These are phyloP conservation scores for Mixia osmundae DNA, from an alignment of 1,284 basidiomycete species.

Conservation along the genomic window DNA sequence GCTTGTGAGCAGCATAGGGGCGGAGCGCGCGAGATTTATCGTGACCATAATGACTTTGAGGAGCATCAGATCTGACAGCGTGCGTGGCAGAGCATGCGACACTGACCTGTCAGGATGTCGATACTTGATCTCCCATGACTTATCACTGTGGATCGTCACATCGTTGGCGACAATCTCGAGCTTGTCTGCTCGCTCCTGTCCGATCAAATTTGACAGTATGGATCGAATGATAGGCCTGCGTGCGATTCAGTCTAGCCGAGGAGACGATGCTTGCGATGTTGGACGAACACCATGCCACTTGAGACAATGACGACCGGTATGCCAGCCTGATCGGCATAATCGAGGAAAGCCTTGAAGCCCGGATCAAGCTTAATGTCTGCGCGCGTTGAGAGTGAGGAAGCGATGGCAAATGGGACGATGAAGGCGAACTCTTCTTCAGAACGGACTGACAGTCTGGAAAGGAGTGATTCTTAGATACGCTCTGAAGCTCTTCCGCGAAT, in stretches of 20 bases:
- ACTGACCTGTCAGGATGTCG: conserved; percentile 56
- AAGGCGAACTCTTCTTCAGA: conserved; percentile 33
- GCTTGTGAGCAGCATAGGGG: conserved; percentile 37
- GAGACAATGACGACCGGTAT: conserved; percentile 81
- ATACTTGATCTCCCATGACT: conserved; percentile 61
- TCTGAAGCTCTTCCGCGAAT: conserved; percentile 54
- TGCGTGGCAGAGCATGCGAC: conserved; percentile 6
- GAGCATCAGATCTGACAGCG: neutral
- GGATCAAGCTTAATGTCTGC: conserved; percentile 60
- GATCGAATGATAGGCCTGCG: conserved; percentile 42
- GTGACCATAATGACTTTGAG: conserved; percentile 51
- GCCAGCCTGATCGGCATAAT: conserved; percentile 26
- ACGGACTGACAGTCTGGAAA: conserved; percentile 58
- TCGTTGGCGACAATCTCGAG: conserved; percentile 83
- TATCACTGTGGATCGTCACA: conserved; percentile 36
- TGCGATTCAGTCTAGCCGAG: neutral
- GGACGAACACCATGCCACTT: conserved; percentile 63
- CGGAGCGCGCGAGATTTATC: conserved; percentile 80
- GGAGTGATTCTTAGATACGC: conserved; percentile 34
- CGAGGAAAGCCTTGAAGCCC: conserved; percentile 64
- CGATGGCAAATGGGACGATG: neutral
- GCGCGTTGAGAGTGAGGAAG: neutral
- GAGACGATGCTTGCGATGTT: neutral
- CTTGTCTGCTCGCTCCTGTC: conserved; percentile 40
- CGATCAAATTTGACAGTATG: conserved; percentile 53